A percentile compares a stretch with the other conserved stretches of the same genome.
phyloP scores from a whole-genome alignment of 1,139 yeast species.

The Diutina pseudorugosa region DNA sequence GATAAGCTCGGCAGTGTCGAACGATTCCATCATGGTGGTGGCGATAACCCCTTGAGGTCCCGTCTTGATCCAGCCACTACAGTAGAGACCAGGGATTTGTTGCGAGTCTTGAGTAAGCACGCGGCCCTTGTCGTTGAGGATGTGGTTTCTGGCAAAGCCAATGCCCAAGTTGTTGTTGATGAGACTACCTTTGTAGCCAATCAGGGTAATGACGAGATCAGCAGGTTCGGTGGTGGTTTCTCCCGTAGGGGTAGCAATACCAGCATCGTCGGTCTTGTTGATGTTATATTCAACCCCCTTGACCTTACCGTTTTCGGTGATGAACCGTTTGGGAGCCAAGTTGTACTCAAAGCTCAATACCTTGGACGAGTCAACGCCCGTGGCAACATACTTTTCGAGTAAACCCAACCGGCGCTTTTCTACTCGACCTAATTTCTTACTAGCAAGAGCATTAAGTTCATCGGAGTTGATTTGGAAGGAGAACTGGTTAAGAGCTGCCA shows the following conservation, averaged over 20 bases:
- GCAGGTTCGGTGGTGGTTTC: conserved; percentile 8
- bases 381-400: conserved; percentile 38
- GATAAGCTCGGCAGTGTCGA: conserved; percentile 59
- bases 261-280: conserved; percentile 26
- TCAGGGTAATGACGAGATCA: conserved; percentile 56
- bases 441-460: conserved; percentile 25
- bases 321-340: conserved; percentile 51
- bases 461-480: conserved; percentile 40
- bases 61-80: conserved; percentile 85
- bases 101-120: conserved; percentile 16
- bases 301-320: conserved; percentile 21
- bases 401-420: conserved; percentile 59
- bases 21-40: conserved; percentile 78
- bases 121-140: conserved; percentile 54
- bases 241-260: conserved; percentile 30
- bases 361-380: conserved; percentile 14
- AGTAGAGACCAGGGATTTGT: conserved; percentile 46
- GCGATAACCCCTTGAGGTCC: conserved; percentile 93
- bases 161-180: conserved; percentile 45
- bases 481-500: conserved; percentile 32
- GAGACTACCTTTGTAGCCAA: conserved; percentile 75
- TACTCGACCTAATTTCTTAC: conserved; percentile 43
- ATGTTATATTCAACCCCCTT: conserved; percentile 36
- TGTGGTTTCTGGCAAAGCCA: conserved; percentile 34
- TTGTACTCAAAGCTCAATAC: conserved; percentile 64